A percentile compares a stretch with the other conserved stretches of the same genome.
Evolutionary conservation across 2,329 filamentous ascomycete species (phyloP).

Genomic region (Epichloe hybrida): DNA sequence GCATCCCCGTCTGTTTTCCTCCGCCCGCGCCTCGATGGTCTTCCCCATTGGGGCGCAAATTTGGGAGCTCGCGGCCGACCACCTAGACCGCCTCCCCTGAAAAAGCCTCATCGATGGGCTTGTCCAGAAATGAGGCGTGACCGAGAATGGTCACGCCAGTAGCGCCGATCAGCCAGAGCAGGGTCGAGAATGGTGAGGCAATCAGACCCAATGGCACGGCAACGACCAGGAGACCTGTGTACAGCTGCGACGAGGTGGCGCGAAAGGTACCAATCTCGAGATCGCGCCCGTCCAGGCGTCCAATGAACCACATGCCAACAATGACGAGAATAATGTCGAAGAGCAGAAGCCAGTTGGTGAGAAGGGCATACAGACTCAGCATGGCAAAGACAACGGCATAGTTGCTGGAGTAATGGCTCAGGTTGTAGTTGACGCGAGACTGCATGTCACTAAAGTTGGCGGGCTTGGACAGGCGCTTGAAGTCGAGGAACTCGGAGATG

Average conservation of each 20-base stretch:
- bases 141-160: constrained; percentile 87
- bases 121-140: constrained; percentile 92
- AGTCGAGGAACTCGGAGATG: constrained; percentile 83
- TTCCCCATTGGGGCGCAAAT: constrained; percentile 93
- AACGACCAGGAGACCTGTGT: constrained; percentile 73
- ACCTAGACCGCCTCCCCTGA: constrained; percentile 99
- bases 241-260: constrained; percentile 84
- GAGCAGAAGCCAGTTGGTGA: constrained; percentile 74
- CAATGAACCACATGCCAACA: constrained; percentile 80
- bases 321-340: constrained; percentile 87
- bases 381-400: constrained; percentile 89
- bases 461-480: constrained; percentile 93
- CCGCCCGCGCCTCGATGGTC: constrained; percentile 86
- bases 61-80: constrained; percentile 99
- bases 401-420: constrained; percentile 96
- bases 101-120: constrained; percentile 99
- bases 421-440: constrained; percentile 90
- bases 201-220: constrained; percentile 74
- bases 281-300: constrained; percentile 78
- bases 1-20: constrained; percentile 41
- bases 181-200: constrained; percentile 70
- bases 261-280: constrained; percentile 72
- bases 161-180: constrained; percentile 92
- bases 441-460: constrained; percentile 82
- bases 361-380: constrained; percentile 87